A percentile compares a stretch with the other conserved stretches of the same genome.
These are phyloP conservation scores for Neofusicoccum sp. DNA, from an alignment of 2,329 filamentous ascomycete genomes.

Conservation along the genomic window DNA sequence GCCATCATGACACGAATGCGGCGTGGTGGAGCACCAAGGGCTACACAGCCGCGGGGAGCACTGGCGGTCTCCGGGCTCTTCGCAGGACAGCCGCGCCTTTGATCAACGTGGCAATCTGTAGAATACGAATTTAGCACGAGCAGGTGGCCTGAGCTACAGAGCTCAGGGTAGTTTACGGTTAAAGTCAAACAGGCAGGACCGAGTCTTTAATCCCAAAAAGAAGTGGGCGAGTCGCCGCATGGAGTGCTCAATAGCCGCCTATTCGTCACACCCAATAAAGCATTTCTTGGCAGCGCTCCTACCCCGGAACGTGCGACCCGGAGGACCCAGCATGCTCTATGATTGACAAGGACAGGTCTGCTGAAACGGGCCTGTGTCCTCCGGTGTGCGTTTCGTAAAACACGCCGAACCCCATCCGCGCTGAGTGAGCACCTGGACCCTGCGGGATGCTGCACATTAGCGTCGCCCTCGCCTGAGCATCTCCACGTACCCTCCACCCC, in stretches of 20 bases:
- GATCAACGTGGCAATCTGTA: constrained; percentile 15
- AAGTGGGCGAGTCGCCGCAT: constrained; percentile 7
- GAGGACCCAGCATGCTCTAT: background rate
- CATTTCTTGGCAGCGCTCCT: constrained; percentile 9
- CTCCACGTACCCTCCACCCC: constrained; percentile 10
- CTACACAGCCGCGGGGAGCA: background rate
- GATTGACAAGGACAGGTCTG: background rate
- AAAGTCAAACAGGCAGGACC: background rate
- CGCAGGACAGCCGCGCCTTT: background rate
- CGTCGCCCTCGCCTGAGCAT: background rate
- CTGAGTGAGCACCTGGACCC: too few relatives aligned
- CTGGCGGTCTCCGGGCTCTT: background rate
- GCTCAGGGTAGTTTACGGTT: background rate
- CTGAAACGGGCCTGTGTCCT: background rate
- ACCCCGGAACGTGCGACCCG: background rate
- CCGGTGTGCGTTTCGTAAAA: background rate
- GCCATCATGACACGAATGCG: background rate
- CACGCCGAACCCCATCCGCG: background rate
- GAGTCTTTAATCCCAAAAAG: background rate
- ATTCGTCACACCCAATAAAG: constrained; percentile 10
- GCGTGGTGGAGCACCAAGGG: background rate
- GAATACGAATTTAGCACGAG: background rate
- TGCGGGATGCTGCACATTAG: constrained; percentile 6
- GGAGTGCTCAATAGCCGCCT: constrained; percentile 17
- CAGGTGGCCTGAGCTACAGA: background rate